These are phyloP conservation scores for Prunus mira DNA, from an alignment of 306 rosid genomes.

Conservation along the genomic window DNA sequence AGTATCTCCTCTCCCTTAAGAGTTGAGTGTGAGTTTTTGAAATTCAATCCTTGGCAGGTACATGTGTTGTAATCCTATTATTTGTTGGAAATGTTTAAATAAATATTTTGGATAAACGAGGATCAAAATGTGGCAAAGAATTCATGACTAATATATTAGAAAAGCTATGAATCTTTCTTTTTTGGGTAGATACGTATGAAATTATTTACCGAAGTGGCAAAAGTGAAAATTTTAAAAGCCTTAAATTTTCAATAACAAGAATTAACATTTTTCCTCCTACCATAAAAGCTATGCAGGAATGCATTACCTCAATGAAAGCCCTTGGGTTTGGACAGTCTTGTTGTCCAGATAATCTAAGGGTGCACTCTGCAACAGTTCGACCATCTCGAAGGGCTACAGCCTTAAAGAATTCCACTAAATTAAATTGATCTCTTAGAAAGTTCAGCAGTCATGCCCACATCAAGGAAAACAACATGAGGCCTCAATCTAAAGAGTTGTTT, in stretches of 20 bases:
- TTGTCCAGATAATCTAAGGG: conserved; percentile 61
- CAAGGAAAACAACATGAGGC: conserved; percentile 86
- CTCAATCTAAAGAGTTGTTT: conserved; percentile 48
- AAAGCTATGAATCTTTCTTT: background rate
- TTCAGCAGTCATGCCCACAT: conserved; percentile 79
- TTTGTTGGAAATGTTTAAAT: background rate
- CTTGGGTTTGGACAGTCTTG: conserved; percentile 75
- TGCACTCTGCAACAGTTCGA: conserved; percentile 61
- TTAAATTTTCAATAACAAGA: background rate
- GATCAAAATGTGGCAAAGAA: background rate
- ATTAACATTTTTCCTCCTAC: background rate
- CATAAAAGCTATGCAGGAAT: conserved; percentile 9
- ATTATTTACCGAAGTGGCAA: background rate
- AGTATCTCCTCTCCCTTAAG: background rate
- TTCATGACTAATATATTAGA: background rate
- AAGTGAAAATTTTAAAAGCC: background rate
- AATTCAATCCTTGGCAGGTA: background rate
- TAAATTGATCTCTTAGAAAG: conserved; percentile 55
- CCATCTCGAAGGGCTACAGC: conserved; percentile 76
- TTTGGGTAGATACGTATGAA: background rate
- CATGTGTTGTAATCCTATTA: background rate
- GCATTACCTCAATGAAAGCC: conserved; percentile 65
- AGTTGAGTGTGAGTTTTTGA: background rate
- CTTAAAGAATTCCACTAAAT: conserved; percentile 64
- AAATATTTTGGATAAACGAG: background rate